phyloP scores from a whole-genome alignment of 768 basidiomycete species.

The Rhizopogon sp. region DNA sequence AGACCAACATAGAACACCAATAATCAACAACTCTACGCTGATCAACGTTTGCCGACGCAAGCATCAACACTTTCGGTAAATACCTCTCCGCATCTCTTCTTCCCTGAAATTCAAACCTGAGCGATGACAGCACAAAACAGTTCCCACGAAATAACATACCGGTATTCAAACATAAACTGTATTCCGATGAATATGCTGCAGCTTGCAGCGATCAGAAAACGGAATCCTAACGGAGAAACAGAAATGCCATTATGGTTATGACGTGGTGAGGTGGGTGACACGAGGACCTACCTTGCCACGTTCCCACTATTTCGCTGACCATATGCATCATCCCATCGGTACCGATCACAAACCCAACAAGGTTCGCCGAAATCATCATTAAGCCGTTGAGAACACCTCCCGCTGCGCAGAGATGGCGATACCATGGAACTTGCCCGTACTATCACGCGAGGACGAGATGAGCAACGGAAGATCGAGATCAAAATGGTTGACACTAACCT shows the following conservation, averaged over 20 bases:
- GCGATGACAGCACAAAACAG: neutral
- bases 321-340: conserved; percentile 74
- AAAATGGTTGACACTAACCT: conserved; percentile 37
- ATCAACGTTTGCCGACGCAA: neutral
- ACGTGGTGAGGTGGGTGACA: neutral
- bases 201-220: conserved; percentile 58
- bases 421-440: conserved; percentile 73
- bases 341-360: conserved; percentile 93
- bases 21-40: neutral
- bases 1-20: neutral
- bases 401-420: conserved; percentile 76
- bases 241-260: neutral
- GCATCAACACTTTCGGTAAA: conserved; percentile 43
- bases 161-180: conserved; percentile 96
- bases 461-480: neutral
- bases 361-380: conserved; percentile 88
- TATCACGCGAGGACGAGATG: conserved; percentile 23
- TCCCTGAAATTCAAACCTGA: conserved; percentile 40
- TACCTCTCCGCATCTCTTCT: conserved; percentile 66
- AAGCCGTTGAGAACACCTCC: conserved; percentile 83
- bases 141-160: conserved; percentile 40
- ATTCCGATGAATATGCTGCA: conserved; percentile 72
- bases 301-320: conserved; percentile 53
- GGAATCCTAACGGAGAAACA: conserved; percentile 41
- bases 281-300: conserved; percentile 49